Conservation (phyloP, 331 rosid species). For the Quercus phellos region DNA sequence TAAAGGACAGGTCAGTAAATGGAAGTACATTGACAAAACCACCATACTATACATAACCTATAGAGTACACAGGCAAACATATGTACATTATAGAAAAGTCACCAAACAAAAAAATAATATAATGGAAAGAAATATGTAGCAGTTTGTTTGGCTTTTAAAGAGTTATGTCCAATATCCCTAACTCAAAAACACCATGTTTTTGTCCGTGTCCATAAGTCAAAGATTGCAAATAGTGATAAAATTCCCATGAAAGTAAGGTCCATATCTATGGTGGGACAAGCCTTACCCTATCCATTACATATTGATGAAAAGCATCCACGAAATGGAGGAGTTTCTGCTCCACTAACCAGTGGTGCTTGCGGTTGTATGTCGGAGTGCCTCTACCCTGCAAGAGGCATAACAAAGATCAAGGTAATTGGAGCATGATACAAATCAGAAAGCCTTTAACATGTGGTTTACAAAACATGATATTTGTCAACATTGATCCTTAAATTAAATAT, state of each 20-base stretch:
- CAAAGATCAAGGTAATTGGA: background rate
- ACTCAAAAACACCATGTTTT: background rate
- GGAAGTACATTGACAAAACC: background rate
- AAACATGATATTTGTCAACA: conserved; percentile 4
- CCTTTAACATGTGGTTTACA: conserved; percentile 3
- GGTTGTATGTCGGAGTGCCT: conserved; percentile 43
- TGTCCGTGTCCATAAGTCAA: background rate
- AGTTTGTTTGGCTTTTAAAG: background rate
- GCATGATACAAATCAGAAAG: conserved; percentile 9
- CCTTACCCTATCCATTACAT: conserved; percentile 94
- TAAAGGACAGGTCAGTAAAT: background rate
- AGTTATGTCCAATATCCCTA: background rate
- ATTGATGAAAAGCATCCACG: conserved; percentile 98
- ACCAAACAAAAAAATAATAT: background rate
- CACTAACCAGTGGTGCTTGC: conserved; percentile 85
- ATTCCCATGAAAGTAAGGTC: background rate
- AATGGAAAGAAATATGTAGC: background rate
- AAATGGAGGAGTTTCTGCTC: conserved; percentile 98
- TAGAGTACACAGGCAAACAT: background rate
- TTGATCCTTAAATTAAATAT: background rate
- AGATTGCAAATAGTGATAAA: background rate
- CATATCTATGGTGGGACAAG: background rate
- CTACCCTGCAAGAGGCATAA: conserved; percentile 59
- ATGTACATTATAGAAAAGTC: background rate
- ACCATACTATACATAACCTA: background rate